Conservation (phyloP, 1,284 basidiomycete genomes). For the Microbotryum intermedium region DNA sequence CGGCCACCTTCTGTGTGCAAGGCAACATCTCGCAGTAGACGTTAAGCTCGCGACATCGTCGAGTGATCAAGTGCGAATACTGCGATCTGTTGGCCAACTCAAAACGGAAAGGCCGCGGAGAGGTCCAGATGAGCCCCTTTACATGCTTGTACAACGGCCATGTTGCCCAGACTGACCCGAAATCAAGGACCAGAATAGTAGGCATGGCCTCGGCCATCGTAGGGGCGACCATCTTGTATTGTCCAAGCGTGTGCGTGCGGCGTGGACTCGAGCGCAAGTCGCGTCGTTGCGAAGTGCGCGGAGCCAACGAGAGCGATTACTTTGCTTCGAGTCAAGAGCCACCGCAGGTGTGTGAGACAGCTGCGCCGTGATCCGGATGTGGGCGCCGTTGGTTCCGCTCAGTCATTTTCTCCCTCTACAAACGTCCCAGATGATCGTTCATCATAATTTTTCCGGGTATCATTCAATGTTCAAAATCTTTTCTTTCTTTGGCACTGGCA, state of each 20-base stretch:
- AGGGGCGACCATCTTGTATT: no score
- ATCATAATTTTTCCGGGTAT: no score
- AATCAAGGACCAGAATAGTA: slow-evolving; percentile 93
- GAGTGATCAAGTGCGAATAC: slow-evolving; percentile 97
- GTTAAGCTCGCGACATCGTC: slow-evolving; percentile 94
- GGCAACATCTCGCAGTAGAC: slow-evolving; percentile 98
- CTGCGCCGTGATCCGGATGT: no score
- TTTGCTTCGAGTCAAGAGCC: no score
- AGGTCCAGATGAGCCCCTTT: neutral
- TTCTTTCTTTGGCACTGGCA: no score
- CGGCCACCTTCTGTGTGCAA: slow-evolving; percentile 85
- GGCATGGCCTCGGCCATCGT: slow-evolving; percentile 73
- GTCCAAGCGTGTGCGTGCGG: neutral
- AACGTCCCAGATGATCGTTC: no score
- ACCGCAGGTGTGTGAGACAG: no score
- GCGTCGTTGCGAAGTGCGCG: no score
- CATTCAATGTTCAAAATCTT: no score
- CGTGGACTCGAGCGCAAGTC: neutral
- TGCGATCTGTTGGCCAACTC: slow-evolving; percentile 37
- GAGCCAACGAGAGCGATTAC: no score
- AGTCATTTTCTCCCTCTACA: no score
- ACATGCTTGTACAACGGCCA: slow-evolving; percentile 5
- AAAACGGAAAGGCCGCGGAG: neutral
- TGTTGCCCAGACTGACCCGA: slow-evolving; percentile 52
- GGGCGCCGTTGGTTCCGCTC: no score